Conservation (phyloP, 2,329 filamentous ascomycete species). For the Hypoxylon rubiginosum region DNA sequence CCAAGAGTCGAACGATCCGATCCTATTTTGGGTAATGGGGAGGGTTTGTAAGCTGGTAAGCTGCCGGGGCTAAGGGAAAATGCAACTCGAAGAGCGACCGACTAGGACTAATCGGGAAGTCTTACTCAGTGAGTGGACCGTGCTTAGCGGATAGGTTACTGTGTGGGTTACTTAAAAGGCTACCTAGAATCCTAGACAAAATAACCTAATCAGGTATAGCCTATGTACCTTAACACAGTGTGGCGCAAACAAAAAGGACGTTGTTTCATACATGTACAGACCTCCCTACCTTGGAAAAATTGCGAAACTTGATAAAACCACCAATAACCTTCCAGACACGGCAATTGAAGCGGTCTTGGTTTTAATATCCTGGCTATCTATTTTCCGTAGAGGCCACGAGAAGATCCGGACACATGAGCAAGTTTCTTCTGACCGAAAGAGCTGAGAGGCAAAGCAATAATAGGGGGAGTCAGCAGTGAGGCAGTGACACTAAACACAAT, state of each 20-base stretch:
- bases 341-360: conserved; percentile 29
- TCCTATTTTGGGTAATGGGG: conserved; percentile 25
- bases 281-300: conserved; percentile 7
- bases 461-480: conserved; percentile 1
- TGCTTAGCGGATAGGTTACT: conserved; percentile 6
- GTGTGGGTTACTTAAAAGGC: neutral
- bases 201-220: neutral
- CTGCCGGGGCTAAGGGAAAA: conserved; percentile 22
- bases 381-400: neutral
- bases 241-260: conserved; percentile 3
- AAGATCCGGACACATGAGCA: conserved; percentile 18
- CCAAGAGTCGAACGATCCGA: conserved; percentile 37
- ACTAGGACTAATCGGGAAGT: conserved; percentile 30
- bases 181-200: neutral
- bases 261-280: conserved; percentile 4
- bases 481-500: conserved; percentile 5
- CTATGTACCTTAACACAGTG: conserved; percentile 20
- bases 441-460: neutral
- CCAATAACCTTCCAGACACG: conserved; percentile 27
- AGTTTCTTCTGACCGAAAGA: neutral
- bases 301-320: conserved; percentile 2
- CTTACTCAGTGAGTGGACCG: conserved; percentile 13
- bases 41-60: conserved; percentile 42
- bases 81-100: conserved; percentile 17
- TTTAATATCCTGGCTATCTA: conserved; percentile 11